Evolutionary conservation across 1,139 yeast genomes (phyloP).

Genomic region (Diutina pseudorugosa): DNA sequence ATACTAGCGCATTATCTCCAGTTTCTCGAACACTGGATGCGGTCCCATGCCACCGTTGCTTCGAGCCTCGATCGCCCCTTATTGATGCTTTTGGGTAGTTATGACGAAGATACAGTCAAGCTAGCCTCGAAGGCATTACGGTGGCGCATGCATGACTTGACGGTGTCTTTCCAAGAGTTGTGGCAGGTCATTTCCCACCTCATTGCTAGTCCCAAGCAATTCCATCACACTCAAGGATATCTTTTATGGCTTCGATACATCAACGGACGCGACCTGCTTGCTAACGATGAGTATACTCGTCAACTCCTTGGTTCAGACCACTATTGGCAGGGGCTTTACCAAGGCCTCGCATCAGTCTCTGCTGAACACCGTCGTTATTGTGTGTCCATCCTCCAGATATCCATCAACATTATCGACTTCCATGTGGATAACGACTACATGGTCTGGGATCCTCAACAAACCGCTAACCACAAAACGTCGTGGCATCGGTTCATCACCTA

Average conservation of each 20-base stretch:
- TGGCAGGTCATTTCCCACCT: neutral
- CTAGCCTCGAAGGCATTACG: neutral
- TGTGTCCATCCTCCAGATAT: slow-evolving; percentile 52
- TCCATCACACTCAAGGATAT: neutral
- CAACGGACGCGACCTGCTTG: neutral
- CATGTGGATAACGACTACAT: slow-evolving; percentile 32
- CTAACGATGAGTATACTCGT: neutral
- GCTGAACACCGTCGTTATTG: slow-evolving; percentile 39
- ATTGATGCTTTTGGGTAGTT: neutral
- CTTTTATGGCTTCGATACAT: neutral
- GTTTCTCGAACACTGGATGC: neutral
- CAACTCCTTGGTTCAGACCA: neutral
- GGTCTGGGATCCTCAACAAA: slow-evolving; percentile 28
- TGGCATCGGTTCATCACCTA: slow-evolving; percentile 71
- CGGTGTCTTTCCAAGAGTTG: neutral
- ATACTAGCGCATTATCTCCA: neutral
- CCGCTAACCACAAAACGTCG: slow-evolving; percentile 25
- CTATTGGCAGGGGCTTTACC: neutral
- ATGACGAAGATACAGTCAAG: neutral
- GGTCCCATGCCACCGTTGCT: neutral
- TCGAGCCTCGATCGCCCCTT: neutral
- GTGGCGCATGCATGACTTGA: neutral
- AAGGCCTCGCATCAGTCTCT: neutral
- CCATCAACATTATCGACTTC: slow-evolving; percentile 35
- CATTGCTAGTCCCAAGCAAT: too few species aligned